These are phyloP conservation scores for Rhodotorula glutinis DNA, from an alignment of 1,284 basidiomycete genomes.

Conservation along the genomic window DNA sequence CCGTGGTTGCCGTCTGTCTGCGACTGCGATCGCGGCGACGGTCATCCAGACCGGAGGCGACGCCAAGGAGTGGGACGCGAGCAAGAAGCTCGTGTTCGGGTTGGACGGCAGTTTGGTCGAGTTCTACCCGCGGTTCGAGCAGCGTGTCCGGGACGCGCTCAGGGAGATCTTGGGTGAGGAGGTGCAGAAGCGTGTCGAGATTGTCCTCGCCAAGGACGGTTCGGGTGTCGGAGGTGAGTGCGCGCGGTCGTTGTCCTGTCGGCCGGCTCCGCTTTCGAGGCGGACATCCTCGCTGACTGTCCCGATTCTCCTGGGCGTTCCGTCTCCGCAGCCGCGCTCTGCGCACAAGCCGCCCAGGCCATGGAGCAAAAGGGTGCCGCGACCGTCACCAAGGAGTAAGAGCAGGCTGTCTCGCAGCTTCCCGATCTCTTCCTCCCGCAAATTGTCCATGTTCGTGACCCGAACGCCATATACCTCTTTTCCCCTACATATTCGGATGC, in stretches of 20 bases:
- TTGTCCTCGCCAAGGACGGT: constrained; percentile 93
- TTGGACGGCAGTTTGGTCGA: constrained; percentile 91
- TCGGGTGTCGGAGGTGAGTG: constrained; percentile 72
- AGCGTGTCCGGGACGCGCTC: constrained; percentile 68
- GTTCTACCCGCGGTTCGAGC: constrained; percentile 81
- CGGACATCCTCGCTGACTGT: background rate
- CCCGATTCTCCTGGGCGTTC: background rate
- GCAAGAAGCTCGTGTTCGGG: constrained; percentile 67
- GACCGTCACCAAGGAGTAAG: constrained; percentile 18
- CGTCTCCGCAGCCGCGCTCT: constrained; percentile 25
- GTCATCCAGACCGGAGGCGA: constrained; percentile 72
- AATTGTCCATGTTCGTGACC: too few relatives aligned
- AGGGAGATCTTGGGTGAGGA: constrained; percentile 71
- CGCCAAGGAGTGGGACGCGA: constrained; percentile 52
- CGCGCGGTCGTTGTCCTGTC: background rate
- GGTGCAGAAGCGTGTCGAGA: constrained; percentile 71
- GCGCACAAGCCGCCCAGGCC: constrained; percentile 35
- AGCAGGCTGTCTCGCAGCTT: background rate
- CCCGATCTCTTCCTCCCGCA: background rate
- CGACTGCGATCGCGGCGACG: constrained; percentile 79
- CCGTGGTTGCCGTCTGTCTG: constrained; percentile 78
- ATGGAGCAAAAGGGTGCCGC: constrained; percentile 31
- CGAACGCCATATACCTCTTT: background rate
- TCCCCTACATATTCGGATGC: too few relatives aligned
- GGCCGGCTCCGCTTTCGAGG: too few relatives aligned